A percentile compares a stretch with the other conserved stretches of the same genome.
phyloP scores from a whole-genome alignment of 2,329 filamentous ascomycete species.

The Monilinia laxa region DNA sequence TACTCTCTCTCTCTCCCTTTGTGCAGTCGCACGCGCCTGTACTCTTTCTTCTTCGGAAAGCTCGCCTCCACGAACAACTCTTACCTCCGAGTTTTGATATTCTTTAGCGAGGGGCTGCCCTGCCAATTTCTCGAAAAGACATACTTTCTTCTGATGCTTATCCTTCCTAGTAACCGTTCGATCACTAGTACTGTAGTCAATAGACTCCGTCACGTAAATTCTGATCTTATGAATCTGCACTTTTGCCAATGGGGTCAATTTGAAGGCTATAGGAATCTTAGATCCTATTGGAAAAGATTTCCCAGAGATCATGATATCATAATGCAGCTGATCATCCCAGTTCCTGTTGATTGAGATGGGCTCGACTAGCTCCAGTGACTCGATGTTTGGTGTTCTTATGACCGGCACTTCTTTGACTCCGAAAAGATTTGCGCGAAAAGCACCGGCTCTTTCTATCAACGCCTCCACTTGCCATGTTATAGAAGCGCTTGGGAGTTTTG shows the following conservation, averaged over 20 bases:
- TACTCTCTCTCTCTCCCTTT: conserved; percentile 45
- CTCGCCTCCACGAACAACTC: conserved; percentile 65
- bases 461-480: conserved; percentile 71
- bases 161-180: conserved; percentile 68
- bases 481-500: conserved; percentile 67
- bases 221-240: conserved; percentile 74
- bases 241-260: conserved; percentile 70
- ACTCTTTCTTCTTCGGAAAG: conserved; percentile 52
- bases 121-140: conserved; percentile 69
- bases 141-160: conserved; percentile 59
- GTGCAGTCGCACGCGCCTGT: conserved; percentile 40
- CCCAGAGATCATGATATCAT: conserved; percentile 75
- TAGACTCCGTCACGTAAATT: conserved; percentile 69
- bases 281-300: conserved; percentile 73
- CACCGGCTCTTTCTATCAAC: conserved; percentile 65
- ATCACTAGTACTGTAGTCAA: conserved; percentile 68
- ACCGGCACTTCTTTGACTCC: conserved; percentile 66
- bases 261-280: conserved; percentile 73
- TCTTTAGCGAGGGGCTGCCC: conserved; percentile 62
- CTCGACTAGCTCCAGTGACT: conserved; percentile 69
- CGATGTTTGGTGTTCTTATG: conserved; percentile 67
- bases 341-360: conserved; percentile 73
- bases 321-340: conserved; percentile 75
- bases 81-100: conserved; percentile 65
- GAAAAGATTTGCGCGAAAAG: conserved; percentile 67